Evolutionary conservation across 2,329 filamentous ascomycete genomes (phyloP), one percentile per base, ranked within the genome.

Genomic region (Endoconidiophora polonica): DNA sequence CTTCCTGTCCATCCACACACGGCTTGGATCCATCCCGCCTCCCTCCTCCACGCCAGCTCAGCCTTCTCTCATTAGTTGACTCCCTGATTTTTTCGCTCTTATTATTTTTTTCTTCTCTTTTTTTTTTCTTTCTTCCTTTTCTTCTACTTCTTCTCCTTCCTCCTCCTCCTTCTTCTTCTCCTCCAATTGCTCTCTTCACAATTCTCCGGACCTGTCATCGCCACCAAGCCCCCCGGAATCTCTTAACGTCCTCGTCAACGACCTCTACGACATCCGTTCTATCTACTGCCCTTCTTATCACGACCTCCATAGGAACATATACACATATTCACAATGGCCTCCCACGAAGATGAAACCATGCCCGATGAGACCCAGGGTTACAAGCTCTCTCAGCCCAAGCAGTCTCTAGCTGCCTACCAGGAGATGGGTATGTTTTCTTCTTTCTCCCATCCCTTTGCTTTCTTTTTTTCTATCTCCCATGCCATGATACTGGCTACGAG

Each of bases 321-420:
- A 24, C 5, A 37, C 24, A 39, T 16, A 23, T 43, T 58, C 65
- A 72, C 59, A 59, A 86, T 86, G 81, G 72, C 79, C 58, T 74
- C 78, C 59, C 70, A 76, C 62, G 71, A 81, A 57, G 86, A 94
- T 55, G 90, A 96, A 61, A 78, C 90, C 58, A 73, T 83, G 66
- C 82, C 86, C 56, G 84, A 91, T 71, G 76, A 82, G 70, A 95
- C 88, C 57, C 81, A 88, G 69, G 90, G 90, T 64, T 96, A 95
- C 81, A 95, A 93, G 79, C 83, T 95, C 63, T 88, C 86, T 58
- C 86, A 95, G 77, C 75, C 75, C 55, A 95, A 95, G 81, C 94
- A 96, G 77, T 93, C 86, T 59, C 75, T 98, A 62, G 85, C 90
- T 56, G 85, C 95, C 67, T 95, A 95, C 69, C 76, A 90, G 63